Percentiles rank a stretch among this genome's conserved stretches.
Conservation (phyloP, 768 basidiomycete species). For the Suillus plorans region DNA sequence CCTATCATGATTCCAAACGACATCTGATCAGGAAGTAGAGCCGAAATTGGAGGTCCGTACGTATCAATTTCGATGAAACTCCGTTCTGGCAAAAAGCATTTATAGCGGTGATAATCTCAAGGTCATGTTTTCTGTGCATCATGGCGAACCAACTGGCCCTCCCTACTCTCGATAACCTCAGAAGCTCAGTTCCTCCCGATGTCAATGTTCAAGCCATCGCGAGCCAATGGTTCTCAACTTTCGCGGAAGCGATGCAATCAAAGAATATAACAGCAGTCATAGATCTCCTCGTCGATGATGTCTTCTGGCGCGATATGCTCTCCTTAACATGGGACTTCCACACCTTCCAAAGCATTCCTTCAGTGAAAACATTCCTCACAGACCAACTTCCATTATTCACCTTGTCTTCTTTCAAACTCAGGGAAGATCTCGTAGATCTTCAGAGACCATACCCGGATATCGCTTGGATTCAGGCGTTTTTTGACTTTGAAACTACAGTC, state of each 20-base stretch:
- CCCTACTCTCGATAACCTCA: conserved; percentile 24
- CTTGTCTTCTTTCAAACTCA: conserved; percentile 26
- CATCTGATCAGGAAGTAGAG: background rate
- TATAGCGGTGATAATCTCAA: background rate
- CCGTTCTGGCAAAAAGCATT: background rate
- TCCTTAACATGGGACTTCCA: conserved; percentile 65
- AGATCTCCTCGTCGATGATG: conserved; percentile 32
- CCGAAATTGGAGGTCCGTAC: background rate
- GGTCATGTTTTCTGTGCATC: background rate
- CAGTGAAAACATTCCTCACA: conserved; percentile 44
- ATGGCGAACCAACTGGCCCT: conserved; percentile 9
- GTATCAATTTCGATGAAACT: background rate
- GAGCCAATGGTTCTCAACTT: conserved; percentile 41
- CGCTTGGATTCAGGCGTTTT: conserved; percentile 42
- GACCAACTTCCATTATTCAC: conserved; percentile 39
- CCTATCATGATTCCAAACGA: background rate
- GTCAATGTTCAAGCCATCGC: conserved; percentile 38
- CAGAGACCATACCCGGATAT: conserved; percentile 35
- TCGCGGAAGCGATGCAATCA: conserved; percentile 32
- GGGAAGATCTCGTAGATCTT: conserved; percentile 18
- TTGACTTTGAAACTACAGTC: conserved; percentile 44
- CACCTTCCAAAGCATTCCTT: conserved; percentile 45
- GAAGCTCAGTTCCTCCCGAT: conserved; percentile 26
- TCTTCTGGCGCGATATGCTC: conserved; percentile 62
- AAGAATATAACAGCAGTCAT: conserved; percentile 36